Conservation (phyloP, 805 yeast genomes). For the Wickerhamomyces bisporus region DNA sequence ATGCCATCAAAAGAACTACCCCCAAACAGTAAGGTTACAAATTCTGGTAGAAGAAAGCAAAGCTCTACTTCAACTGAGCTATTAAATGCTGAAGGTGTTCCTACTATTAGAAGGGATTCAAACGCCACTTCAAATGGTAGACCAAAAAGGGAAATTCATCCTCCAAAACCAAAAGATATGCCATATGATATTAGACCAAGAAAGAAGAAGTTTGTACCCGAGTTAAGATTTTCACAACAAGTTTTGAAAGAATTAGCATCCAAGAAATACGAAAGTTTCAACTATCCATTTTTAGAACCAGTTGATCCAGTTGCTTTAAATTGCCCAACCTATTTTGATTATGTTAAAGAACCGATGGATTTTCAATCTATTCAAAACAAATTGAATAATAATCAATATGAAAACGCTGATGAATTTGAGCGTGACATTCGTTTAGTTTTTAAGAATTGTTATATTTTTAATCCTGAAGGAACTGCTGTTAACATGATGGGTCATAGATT, state of each 20-base stretch:
- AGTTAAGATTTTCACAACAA: slow-evolving; percentile 78
- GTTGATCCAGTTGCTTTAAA: slow-evolving; percentile 94
- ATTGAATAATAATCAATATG: slow-evolving; percentile 80
- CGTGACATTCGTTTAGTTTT: slow-evolving; percentile 78
- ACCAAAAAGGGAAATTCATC: slow-evolving; percentile 94
- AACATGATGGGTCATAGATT: slow-evolving; percentile 91
- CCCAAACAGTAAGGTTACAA: slow-evolving; percentile 11
- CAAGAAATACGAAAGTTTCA: slow-evolving; percentile 78
- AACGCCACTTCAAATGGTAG: slow-evolving; percentile 60
- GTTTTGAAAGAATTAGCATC: slow-evolving; percentile 75
- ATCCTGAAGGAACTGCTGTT: slow-evolving; percentile 96
- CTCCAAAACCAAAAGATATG: slow-evolving; percentile 91
- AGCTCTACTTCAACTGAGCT: slow-evolving; percentile 25
- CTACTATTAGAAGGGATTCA: slow-evolving; percentile 69
- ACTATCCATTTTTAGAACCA: slow-evolving; percentile 88
- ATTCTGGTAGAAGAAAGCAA: slow-evolving; percentile 17
- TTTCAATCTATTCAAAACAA: slow-evolving; percentile 78
- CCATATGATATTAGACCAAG: slow-evolving; percentile 89
- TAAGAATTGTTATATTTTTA: slow-evolving; percentile 83
- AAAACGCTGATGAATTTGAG: slow-evolving; percentile 83
- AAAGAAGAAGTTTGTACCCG: slow-evolving; percentile 86
- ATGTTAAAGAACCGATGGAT: slow-evolving; percentile 93
- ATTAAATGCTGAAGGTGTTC: slow-evolving; percentile 42
- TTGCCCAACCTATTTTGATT: slow-evolving; percentile 83
- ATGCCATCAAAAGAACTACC: slow-evolving; percentile 67